A percentile compares a stretch with the other conserved stretches of the same genome.
Conservation (phyloP, 495 filamentous ascomycete genomes). For the Bathelium albidoporum region DNA sequence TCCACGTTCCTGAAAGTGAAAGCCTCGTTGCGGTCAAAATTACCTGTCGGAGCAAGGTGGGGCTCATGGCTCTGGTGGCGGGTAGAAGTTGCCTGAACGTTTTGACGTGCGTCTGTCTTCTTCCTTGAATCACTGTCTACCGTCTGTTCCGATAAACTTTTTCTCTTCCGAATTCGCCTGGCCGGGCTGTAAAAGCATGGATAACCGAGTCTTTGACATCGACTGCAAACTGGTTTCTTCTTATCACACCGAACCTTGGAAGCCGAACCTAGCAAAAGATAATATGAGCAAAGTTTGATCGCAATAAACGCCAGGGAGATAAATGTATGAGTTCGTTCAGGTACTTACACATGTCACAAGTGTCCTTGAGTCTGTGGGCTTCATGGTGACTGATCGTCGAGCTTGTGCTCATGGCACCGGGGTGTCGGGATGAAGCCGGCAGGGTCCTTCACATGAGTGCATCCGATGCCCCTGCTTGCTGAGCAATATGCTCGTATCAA, state of each 20-base stretch:
- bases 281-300: not conserved
- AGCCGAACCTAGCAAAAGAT: conserved; percentile 16
- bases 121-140: not conserved
- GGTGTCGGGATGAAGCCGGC: not conserved
- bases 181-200: conserved; percentile 36
- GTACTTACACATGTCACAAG: not conserved
- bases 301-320: not conserved
- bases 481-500: too few relatives aligned
- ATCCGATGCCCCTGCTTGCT: not conserved
- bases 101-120: not conserved
- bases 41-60: not conserved
- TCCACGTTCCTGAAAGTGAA: not conserved
- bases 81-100: not conserved
- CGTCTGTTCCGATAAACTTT: not conserved
- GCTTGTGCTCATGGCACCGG: not conserved
- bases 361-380: not conserved
- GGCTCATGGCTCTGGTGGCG: not conserved
- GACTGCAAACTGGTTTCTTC: conserved; percentile 30
- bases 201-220: conserved; percentile 29
- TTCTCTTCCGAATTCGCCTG: conserved; percentile 15
- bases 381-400: not conserved
- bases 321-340: not conserved
- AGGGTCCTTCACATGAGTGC: not conserved
- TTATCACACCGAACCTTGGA: conserved; percentile 36
- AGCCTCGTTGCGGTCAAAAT: not conserved